A percentile compares a stretch with the other conserved stretches of the same genome.
phyloP scores from a whole-genome alignment of 2,329 filamentous ascomycete species.

The Aspergillus versicolor region DNA sequence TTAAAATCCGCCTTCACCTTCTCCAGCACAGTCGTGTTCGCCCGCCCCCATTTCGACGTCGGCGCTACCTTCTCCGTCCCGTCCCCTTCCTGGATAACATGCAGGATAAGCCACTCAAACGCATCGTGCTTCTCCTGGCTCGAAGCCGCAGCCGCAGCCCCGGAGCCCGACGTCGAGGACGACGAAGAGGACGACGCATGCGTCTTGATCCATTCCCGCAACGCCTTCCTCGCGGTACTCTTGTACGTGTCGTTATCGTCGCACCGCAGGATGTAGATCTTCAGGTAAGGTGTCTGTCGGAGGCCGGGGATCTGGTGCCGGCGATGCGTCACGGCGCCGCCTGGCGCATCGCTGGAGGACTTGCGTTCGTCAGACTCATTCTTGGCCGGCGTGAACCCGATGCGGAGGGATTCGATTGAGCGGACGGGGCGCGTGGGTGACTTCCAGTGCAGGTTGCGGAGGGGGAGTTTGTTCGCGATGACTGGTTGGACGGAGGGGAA shows the following conservation, averaged over 20 bases:
- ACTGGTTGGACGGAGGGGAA: conserved; percentile 79
- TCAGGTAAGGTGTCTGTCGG: conserved; percentile 89
- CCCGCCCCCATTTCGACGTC: conserved; percentile 72
- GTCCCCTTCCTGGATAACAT: conserved; percentile 81
- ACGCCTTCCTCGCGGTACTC: conserved; percentile 68
- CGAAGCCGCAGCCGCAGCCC: conserved; percentile 38
- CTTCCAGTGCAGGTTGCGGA: conserved; percentile 95
- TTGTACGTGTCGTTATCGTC: conserved; percentile 97
- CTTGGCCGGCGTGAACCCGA: conserved; percentile 74
- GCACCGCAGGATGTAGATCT: conserved; percentile 83
- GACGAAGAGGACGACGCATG: conserved; percentile 59
- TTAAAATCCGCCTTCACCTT: conserved; percentile 92
- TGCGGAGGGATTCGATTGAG: conserved; percentile 88
- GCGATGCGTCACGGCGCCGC: conserved; percentile 49
- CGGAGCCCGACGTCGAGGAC: conserved; percentile 17
- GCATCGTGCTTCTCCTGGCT: conserved; percentile 92
- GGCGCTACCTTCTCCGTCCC: conserved; percentile 62
- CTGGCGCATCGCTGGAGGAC: conserved; percentile 37
- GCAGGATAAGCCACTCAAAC: conserved; percentile 91
- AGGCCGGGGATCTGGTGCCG: conserved; percentile 94
- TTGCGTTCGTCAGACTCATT: conserved; percentile 36
- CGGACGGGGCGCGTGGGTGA: conserved; percentile 86
- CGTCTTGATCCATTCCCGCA: conserved; percentile 88
- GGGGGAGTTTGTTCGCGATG: conserved; percentile 73
- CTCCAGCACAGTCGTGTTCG: conserved; percentile 80